phyloP scores from a whole-genome alignment of 2,329 filamentous ascomycete genomes.

The Aspergillus sp. region DNA sequence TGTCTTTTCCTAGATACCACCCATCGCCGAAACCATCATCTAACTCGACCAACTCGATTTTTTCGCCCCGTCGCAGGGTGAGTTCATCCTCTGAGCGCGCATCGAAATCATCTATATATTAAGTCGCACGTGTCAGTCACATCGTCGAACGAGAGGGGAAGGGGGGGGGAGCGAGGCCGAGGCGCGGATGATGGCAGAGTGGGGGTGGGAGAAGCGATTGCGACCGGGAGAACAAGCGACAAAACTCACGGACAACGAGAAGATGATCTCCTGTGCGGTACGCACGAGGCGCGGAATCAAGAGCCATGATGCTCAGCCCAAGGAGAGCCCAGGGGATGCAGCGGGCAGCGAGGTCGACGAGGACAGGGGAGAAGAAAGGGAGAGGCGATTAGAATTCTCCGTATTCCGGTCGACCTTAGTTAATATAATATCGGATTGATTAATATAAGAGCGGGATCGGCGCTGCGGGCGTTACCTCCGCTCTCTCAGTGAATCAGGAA shows the following conservation, averaged over 20 bases:
- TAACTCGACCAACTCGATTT: constrained; percentile 62
- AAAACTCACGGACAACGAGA: constrained; percentile 46
- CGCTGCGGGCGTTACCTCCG: constrained; percentile 3
- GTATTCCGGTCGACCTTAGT: neutral
- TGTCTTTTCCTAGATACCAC: constrained; percentile 60
- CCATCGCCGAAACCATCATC: constrained; percentile 68
- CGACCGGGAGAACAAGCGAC: constrained; percentile 9
- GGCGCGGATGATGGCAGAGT: constrained; percentile 5
- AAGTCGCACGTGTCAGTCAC: constrained; percentile 17
- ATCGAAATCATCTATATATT: constrained; percentile 75
- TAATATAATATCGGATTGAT: neutral
- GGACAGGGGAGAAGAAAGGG: constrained; percentile 5
- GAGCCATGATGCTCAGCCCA: constrained; percentile 31
- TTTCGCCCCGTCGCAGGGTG: constrained; percentile 74
- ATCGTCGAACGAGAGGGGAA: constrained; percentile 8
- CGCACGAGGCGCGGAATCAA: constrained; percentile 34
- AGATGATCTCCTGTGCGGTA: constrained; percentile 44
- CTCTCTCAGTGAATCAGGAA: neutral
- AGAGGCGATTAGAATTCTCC: constrained; percentile 6
- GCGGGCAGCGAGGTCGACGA: neutral
- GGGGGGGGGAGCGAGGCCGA: constrained; percentile 4
- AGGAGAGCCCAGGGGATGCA: constrained; percentile 8
- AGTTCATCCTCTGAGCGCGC: constrained; percentile 92
- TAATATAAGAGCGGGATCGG: constrained; percentile 4
- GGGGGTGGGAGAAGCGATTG: constrained; percentile 9